Evolutionary conservation across 2,329 filamentous ascomycete genomes (phyloP).

Genomic region (Chaetomium strumarium): DNA sequence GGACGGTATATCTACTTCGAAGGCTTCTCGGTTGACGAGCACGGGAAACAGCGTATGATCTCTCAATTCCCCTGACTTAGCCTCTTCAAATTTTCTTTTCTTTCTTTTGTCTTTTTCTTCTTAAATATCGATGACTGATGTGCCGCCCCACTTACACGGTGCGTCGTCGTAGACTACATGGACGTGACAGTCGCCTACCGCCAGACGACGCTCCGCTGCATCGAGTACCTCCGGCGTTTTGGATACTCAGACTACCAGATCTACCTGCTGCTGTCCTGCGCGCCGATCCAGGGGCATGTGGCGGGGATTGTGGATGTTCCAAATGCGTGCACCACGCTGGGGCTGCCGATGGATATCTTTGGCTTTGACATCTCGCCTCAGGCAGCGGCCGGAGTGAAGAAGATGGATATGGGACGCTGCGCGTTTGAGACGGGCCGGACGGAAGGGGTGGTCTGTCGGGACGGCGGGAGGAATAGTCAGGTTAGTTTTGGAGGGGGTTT

Average conservation of each 20-base stretch:
- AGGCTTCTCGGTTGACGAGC: constrained; percentile 82
- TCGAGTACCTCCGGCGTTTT: constrained; percentile 73
- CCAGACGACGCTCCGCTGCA: constrained; percentile 68
- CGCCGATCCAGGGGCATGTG: constrained; percentile 80
- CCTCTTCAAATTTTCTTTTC: background rate
- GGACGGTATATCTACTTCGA: constrained; percentile 80
- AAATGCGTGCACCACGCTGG: constrained; percentile 84
- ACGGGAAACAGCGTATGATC: constrained; percentile 65
- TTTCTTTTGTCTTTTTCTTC: background rate
- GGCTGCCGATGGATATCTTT: constrained; percentile 88
- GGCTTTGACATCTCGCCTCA: constrained; percentile 79
- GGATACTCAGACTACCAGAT: constrained; percentile 70
- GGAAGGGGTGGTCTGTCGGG: constrained; percentile 39
- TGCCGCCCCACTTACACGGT: background rate
- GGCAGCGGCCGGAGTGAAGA: constrained; percentile 29
- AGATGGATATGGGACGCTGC: constrained; percentile 62
- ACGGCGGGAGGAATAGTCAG: constrained; percentile 31
- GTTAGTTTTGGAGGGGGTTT: constrained; percentile 46
- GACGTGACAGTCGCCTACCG: constrained; percentile 83
- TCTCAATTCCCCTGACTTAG: no score
- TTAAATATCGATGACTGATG: no score
- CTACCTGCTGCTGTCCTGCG: constrained; percentile 79
- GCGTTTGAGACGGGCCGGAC: constrained; percentile 52
- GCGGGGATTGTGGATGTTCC: constrained; percentile 88
- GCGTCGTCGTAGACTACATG: constrained; percentile 59